Evolutionary conservation across 2,329 filamentous ascomycete species (phyloP).

Genomic region (Verticillium longisporum): DNA sequence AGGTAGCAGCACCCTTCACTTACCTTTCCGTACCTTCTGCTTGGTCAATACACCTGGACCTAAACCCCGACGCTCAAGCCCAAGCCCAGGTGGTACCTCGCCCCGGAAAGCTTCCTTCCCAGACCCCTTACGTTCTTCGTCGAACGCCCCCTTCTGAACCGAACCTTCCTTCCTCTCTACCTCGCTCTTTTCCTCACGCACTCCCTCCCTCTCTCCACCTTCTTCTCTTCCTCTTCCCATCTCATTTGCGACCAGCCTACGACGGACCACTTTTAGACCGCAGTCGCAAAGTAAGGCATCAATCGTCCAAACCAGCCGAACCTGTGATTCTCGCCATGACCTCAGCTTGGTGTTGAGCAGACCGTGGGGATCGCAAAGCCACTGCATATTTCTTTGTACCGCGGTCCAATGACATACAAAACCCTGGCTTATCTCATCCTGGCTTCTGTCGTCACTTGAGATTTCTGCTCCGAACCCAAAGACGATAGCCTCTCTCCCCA

Average conservation of each 20-base stretch:
- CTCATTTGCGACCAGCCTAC: not conserved
- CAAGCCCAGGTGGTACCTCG: not conserved
- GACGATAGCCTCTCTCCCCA: not conserved
- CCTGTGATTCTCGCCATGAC: not conserved
- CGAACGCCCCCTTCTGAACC: not conserved
- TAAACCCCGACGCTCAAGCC: not conserved
- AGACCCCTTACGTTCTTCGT: not conserved
- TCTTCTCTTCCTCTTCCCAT: conserved; percentile 3
- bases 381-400: conserved; percentile 4
- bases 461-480: conserved; percentile 5
- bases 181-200: not conserved
- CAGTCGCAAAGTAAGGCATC: not conserved
- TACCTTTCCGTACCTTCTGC: not conserved
- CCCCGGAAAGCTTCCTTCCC: conserved; percentile 1
- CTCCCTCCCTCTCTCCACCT: conserved; percentile 4
- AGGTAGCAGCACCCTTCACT: not conserved
- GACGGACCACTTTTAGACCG: not conserved
- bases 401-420: conserved; percentile 48
- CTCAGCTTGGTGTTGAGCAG: not conserved
- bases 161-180: not conserved
- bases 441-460: conserved; percentile 45
- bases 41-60: not conserved
- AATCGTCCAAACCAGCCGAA: not conserved
- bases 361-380: conserved; percentile 2
- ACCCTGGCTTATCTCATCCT: conserved; percentile 52